Evolutionary conservation across 768 basidiomycete genomes (phyloP).

Genomic region (Fibroporia radiculosa): DNA sequence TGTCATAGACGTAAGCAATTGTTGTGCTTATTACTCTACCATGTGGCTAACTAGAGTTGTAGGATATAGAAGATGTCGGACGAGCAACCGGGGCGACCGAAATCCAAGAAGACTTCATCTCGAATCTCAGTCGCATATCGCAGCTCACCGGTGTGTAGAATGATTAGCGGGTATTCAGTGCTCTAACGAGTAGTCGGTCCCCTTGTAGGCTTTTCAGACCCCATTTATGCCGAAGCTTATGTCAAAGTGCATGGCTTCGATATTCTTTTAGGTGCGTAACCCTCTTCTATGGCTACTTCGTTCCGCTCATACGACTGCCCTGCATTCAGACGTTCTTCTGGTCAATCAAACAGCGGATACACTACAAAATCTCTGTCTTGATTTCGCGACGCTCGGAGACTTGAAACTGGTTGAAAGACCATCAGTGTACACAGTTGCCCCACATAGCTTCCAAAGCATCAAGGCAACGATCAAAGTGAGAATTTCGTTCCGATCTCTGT

Average conservation of each 20-base stretch:
- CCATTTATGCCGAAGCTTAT: constrained; percentile 96
- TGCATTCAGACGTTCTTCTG: constrained; percentile 71
- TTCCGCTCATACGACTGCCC: background rate
- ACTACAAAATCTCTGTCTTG: constrained; percentile 91
- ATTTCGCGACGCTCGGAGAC: constrained; percentile 96
- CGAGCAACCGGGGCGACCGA: constrained; percentile 84
- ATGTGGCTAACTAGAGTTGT: background rate
- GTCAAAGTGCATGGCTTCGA: constrained; percentile 98
- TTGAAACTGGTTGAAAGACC: constrained; percentile 97
- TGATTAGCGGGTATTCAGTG: background rate
- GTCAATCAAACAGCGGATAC: constrained; percentile 96
- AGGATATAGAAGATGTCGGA: constrained; percentile 88
- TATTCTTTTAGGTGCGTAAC: constrained; percentile 69
- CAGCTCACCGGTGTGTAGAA: constrained; percentile 75
- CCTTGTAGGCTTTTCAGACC: constrained; percentile 89
- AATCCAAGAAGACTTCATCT: constrained; percentile 86
- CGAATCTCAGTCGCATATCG: constrained; percentile 86
- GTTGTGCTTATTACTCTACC: background rate
- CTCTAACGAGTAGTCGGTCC: constrained; percentile 2
- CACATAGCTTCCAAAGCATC: constrained; percentile 97
- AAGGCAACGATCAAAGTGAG: constrained; percentile 92
- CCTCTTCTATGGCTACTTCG: background rate
- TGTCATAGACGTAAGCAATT: constrained; percentile 54
- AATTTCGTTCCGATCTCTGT: background rate
- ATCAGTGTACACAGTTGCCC: constrained; percentile 84